Evolutionary conservation across 805 yeast genomes (phyloP), one percentile per base, ranked within the genome.

Genomic region (Candida chauliodis): DNA sequence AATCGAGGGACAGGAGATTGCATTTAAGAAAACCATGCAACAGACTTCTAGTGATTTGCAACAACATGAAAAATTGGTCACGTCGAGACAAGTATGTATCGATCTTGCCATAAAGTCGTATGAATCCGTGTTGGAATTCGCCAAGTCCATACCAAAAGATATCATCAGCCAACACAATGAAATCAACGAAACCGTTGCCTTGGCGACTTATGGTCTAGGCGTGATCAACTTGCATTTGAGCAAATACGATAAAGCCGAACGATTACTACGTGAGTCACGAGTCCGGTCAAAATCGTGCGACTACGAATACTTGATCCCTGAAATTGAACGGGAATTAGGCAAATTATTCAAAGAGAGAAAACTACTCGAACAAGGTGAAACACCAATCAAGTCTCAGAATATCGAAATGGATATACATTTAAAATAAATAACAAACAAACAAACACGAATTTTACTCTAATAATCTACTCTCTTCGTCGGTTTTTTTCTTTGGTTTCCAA

Each of bases 171-270:
- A 43, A 19, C 51, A 55, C 31, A 41, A 36, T 16, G 40, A 46
- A 19, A 60, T 83, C 9, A 72, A 76, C 22, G 87, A 84, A 45
- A 78, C 84, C 1, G 78, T 84, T 29, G 93, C 95, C 0, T 67
- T 90, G 55, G 79, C 95, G 0, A 78, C 88, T 0, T 90, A 84
- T 53, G 95, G 96, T 0, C 66, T 86, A 28, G 98, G 96, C 2
- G 95, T 89, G 4, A 71, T 87, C 8, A 71, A 76, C 30, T 59
- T 82, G n/a, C 86, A 85, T 49, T 53, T 67, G 32, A 75, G 81
- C 1, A 62, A 79, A 8, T 66, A 75, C 40, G 71, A 67, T 2
- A 61, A 70, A 38, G 89, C 95, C 0, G 78, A 75, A 46, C 66
- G 78, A 29, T 62, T 75, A 19, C 63, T 90, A 33, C 65, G 81